These are phyloP conservation scores for Populus tremula DNA, from an alignment of 345 rosid genomes.

Conservation along the genomic window DNA sequence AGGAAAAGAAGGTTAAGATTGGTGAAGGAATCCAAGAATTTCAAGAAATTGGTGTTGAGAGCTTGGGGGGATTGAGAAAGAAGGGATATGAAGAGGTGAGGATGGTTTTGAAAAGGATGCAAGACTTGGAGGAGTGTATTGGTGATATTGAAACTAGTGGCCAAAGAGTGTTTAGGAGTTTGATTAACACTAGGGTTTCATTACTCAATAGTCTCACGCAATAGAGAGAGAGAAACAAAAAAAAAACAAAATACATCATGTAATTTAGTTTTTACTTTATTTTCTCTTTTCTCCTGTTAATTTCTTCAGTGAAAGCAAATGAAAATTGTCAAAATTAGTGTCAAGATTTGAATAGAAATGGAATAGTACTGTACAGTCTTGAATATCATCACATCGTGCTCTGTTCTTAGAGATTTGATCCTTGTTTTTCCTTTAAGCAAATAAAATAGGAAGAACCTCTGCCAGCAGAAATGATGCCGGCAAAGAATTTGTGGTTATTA, in stretches of 20 bases:
- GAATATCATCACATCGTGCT: background rate
- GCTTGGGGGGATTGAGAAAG: conserved; percentile 42
- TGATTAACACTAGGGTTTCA: conserved; percentile 55
- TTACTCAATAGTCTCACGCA: conserved; percentile 51
- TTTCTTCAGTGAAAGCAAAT: conserved; percentile 1
- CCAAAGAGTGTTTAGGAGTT: conserved; percentile 49
- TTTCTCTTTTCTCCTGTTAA: background rate
- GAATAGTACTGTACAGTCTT: conserved; percentile 2
- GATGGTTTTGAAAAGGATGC: conserved; percentile 40
- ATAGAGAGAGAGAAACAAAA: background rate
- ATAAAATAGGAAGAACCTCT: background rate
- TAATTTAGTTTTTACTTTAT: background rate
- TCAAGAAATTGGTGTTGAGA: conserved; percentile 26
- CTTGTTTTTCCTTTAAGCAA: too few species aligned
- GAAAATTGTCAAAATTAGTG: background rate
- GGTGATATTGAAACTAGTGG: conserved; percentile 33
- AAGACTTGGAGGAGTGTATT: conserved; percentile 40
- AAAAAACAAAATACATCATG: background rate
- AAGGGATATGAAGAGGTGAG: conserved; percentile 49
- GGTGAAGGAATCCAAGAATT: conserved; percentile 48
- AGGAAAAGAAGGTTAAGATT: conserved; percentile 16
- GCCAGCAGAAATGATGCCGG: background rate
- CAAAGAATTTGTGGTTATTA: background rate
- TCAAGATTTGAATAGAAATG: background rate
- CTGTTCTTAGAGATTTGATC: too few species aligned